Base-by-base conservation (phyloP, 2,329 filamentous ascomycete genomes). In the Pseudogymnoascus sp. region DNA sequence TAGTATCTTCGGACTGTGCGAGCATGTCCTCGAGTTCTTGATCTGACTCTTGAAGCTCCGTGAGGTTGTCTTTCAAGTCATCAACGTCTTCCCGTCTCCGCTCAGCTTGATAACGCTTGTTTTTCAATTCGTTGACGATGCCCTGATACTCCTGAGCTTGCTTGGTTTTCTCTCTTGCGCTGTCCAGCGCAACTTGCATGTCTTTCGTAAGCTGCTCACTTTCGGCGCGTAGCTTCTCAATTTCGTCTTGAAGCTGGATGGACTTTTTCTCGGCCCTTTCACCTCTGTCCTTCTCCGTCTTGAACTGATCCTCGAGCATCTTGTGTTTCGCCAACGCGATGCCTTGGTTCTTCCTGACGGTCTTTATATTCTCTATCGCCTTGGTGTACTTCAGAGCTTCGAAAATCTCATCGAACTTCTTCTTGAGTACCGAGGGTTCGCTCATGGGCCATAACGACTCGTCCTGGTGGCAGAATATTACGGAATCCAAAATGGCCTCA, bases 381-480 rank as follows among this genome's bases (percentile, higher is more conserved):
- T 96, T 97, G 35, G 93, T 96, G 75, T 97, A 99, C 74, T 96
- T 97, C 76, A 91, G 81, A 1, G 95, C 95, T 76, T 97, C 95
- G 69, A 99, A 99, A 10, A 99, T 99, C 73, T 96, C 91, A 72
- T 99, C 95, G 65, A 99, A 99, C 61, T 87, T 89, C 75, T 96
- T 96, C 76, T 99, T 99, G 61, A 99, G 79, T 0, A 85, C 85
- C 0, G 84, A 80, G 0, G 95, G 91, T 71, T 96, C 91, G 72
- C 91, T 96, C 82, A 99, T 87, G 0, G 95, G 95, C 95, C 95
- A 99, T 29, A 97, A 77, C 26, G 93, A 97, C 69, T 99, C 95
- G 73, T 99, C 95, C 73, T 99, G 95, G 72, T 99, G 95, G 74
- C 95, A 99, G 77, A 99, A 99, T 69, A 99, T 97, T 73, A 99